phyloP scores from a whole-genome alignment of 129 eudicot genomes.

The Calendula officinalis region DNA sequence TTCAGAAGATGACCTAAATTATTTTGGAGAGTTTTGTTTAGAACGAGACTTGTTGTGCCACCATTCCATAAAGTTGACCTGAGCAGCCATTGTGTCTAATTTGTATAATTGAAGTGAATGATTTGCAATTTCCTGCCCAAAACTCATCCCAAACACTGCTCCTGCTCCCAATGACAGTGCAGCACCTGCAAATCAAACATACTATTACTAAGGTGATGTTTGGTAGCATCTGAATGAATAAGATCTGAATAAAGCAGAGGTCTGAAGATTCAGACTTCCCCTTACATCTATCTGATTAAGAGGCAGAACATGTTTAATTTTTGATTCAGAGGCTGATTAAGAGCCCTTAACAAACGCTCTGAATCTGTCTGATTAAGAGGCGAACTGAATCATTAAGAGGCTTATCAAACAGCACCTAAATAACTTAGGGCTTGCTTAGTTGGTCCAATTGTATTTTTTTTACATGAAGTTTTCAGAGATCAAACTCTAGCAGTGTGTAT shows the following conservation, averaged over 20 bases:
- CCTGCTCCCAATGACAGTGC: slow-evolving; percentile 72
- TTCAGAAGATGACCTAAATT: slow-evolving; percentile 28
- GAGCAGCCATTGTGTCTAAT: slow-evolving; percentile 68
- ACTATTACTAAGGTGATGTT: background rate
- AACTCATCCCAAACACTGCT: slow-evolving; percentile 69
- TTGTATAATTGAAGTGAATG: slow-evolving; percentile 72
- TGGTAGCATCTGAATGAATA: background rate
- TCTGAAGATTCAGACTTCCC: too few relatives aligned
- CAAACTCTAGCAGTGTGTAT: background rate
- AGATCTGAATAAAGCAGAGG: too few relatives aligned
- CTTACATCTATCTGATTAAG: too few relatives aligned
- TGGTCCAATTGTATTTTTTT: too few relatives aligned
- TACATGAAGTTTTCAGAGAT: background rate
- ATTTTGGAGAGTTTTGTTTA: slow-evolving; percentile 16
- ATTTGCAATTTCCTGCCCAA: slow-evolving; percentile 70
- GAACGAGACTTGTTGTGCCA: slow-evolving; percentile 54
- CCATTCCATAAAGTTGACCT: slow-evolving; percentile 83
- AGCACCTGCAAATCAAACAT: slow-evolving; percentile 49
- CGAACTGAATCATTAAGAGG: background rate
- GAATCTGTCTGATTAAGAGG: too few relatives aligned
- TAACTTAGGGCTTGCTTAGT: too few relatives aligned
- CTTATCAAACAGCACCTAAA: background rate
- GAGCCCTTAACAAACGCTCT: too few relatives aligned
- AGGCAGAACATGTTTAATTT: too few relatives aligned
- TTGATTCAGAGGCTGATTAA: too few relatives aligned